These are phyloP conservation scores for Suhomyces xylopsoci DNA, from an alignment of 805 yeast species.

Conservation along the genomic window DNA sequence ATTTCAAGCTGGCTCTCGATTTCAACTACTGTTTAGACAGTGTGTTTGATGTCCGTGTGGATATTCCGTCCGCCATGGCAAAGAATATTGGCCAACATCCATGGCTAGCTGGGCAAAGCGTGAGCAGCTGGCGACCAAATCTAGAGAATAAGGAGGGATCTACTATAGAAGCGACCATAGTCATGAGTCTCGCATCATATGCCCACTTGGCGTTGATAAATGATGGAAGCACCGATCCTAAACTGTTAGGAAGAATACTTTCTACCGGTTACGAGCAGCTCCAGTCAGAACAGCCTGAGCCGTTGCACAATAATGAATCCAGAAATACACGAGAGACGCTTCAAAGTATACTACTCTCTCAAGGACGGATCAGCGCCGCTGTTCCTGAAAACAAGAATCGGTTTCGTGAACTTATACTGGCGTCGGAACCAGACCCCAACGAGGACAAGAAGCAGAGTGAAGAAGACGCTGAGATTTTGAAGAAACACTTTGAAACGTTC, in stretches of 20 bases:
- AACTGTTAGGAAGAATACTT: constrained; percentile 3
- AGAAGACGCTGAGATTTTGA: neutral
- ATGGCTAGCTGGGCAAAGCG: constrained; percentile 5
- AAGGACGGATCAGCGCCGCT: neutral
- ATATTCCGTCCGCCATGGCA: constrained; percentile 2
- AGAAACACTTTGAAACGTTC: constrained; percentile 1
- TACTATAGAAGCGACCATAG: neutral
- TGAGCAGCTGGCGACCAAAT: neutral
- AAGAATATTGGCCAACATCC: neutral
- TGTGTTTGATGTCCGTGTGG: constrained; percentile 6
- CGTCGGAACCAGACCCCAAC: neutral
- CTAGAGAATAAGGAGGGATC: neutral
- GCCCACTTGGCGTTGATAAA: neutral
- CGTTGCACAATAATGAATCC: neutral
- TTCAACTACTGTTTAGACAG: constrained; percentile 1
- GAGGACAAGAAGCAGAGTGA: neutral
- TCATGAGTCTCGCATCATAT: neutral
- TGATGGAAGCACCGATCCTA: neutral
- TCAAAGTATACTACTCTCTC: constrained; percentile 1
- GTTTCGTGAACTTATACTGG: neutral
- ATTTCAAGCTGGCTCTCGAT: neutral
- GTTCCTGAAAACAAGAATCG: neutral
- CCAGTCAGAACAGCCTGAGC: neutral
- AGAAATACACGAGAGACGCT: constrained; percentile 3
- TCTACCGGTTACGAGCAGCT: neutral